Evolutionary conservation across 371 early-diverging fungal species (phyloP), one percentile per base, ranked within the genome.

Genomic region (Mucor indicus): DNA sequence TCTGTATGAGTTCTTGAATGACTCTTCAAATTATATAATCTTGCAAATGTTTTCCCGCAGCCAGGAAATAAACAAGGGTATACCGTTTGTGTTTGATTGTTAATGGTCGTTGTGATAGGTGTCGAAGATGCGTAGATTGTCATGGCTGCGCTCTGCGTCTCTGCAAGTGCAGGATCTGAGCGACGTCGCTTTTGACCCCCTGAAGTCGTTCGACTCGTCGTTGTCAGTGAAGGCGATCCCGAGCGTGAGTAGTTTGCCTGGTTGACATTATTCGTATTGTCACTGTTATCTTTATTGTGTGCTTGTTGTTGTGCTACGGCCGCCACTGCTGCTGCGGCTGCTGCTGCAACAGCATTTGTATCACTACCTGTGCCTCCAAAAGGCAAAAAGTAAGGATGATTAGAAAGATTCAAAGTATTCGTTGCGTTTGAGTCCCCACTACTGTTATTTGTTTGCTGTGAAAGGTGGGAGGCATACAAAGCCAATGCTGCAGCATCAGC

Each of bases 1-100:
- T 84, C 81, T 2, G 90, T 87, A 55, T 91, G 91, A 4, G 91
- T 89, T 41, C 84, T 69, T 25, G 84, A 83, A 54, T 91, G 91
- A 32, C 88, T 87, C 45, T 87, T 90, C 35, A 90, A 77, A 51
- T 88, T 90, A 53, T 90, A 89, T 2, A 84, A 72, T 12, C 90
- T 72, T 19, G 85, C 80, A 72, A 90, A 90, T 10, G 83, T 77
- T 46, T 86, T 87, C 39, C 79, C 81, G 60, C 91, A 90, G 22
- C 76, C 75, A 0, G 83, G 81, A 41, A 83, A 83, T 32, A 78
- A 65, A 53, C 90, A 90, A 10, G 82, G 81, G 48, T 68, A 76
- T 3, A 76, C 77, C 1, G 75, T 75, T 32, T 75, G 75, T 7
- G 69, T 68, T 41, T 70, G 69, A 25, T 76, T 68, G 38, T 76